Conservation (phyloP, 2,329 filamentous ascomycete species). For the Alternaria sp. region DNA sequence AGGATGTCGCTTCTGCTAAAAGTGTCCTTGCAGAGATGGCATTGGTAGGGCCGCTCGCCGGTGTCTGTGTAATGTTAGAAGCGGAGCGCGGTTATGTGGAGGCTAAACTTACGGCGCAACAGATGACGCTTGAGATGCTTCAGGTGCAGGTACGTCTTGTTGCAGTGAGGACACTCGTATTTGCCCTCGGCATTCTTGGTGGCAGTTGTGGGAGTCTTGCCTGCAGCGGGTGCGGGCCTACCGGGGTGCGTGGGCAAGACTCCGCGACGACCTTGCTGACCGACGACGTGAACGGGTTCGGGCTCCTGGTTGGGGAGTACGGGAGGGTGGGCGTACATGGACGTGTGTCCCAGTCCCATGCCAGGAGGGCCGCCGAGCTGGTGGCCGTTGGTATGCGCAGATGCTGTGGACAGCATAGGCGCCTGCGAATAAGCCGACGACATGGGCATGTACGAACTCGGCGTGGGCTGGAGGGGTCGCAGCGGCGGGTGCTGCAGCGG, state of each 20-base stretch:
- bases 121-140: constrained; percentile 98
- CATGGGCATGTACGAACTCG: constrained; percentile 42
- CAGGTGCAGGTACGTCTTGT: constrained; percentile 95
- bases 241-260: constrained; percentile 91
- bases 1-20: constrained; percentile 98
- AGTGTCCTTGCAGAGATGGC: constrained; percentile 94
- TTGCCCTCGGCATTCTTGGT: constrained; percentile 97
- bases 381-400: constrained; percentile 43
- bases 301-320: constrained; percentile 51
- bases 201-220: constrained; percentile 84
- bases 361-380: constrained; percentile 48
- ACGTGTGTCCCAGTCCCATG: constrained; percentile 44
- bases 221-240: constrained; percentile 76
- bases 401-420: constrained; percentile 40
- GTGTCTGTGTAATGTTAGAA: constrained; percentile 71
- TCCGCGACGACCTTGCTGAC: constrained; percentile 89
- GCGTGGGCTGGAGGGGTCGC: constrained; percentile 47
- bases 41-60: constrained; percentile 97
- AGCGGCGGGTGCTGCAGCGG: constrained; percentile 47
- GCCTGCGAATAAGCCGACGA: constrained; percentile 45
- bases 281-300: constrained; percentile 88
- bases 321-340: constrained; percentile 47
- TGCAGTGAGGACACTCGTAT: constrained; percentile 97
- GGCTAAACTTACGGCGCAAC: constrained; percentile 79
- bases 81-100: constrained; percentile 3